phyloP scores from a whole-genome alignment of 176 grass and related monocot genomes.

The Aegilops tauschii region DNA sequence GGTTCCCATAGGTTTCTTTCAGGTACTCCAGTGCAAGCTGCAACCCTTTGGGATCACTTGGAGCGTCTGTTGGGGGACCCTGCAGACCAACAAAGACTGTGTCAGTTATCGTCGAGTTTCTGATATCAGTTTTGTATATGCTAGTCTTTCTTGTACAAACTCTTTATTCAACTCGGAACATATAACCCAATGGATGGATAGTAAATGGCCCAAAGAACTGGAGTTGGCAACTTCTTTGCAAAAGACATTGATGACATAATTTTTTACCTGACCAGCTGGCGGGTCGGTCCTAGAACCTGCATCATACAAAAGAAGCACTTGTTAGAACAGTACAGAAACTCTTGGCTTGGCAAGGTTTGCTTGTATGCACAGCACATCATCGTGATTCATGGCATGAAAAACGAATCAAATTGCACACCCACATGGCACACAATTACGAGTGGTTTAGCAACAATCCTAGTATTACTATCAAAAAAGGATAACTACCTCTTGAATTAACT shows the following conservation, averaged over 20 bases:
- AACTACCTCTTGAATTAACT: not conserved
- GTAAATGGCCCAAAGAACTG: not conserved
- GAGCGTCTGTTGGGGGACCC: not conserved
- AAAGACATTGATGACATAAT: not conserved
- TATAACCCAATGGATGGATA: not conserved
- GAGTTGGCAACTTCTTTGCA: not conserved
- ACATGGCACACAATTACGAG: too few relatives aligned
- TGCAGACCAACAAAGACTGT: not conserved
- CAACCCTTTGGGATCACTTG: not conserved
- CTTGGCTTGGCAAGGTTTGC: not conserved
- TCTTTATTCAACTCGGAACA: not conserved
- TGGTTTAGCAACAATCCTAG: not conserved
- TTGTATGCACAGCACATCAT: not conserved
- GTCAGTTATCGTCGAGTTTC: not conserved
- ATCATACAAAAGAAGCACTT: not conserved
- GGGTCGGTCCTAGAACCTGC: constrained; percentile 38
- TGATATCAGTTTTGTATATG: not conserved
- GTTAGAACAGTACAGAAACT: not conserved
- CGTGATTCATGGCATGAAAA: not conserved
- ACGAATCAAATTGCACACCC: not conserved
- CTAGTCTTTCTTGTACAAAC: not conserved
- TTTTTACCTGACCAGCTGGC: constrained; percentile 26
- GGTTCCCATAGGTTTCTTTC: not conserved
- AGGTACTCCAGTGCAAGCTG: not conserved
- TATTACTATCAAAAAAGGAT: not conserved